These are phyloP conservation scores for Senna siamea DNA, from an alignment of 306 rosid species.

Conservation along the genomic window DNA sequence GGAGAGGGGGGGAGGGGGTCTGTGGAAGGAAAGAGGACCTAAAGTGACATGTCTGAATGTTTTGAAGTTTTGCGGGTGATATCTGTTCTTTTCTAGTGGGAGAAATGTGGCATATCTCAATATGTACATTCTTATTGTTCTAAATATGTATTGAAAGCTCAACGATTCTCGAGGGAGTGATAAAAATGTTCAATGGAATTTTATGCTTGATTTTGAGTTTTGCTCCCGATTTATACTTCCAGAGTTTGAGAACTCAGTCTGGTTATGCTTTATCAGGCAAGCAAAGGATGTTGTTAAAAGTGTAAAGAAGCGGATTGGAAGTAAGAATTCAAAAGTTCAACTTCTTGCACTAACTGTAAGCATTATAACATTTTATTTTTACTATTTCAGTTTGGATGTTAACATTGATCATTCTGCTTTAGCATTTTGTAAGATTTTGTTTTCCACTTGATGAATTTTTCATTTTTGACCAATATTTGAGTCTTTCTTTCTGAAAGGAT, in stretches of 20 bases:
- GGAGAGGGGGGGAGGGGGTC: too few species aligned
- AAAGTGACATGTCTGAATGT: conserved; percentile 1
- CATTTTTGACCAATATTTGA: conserved; percentile 2
- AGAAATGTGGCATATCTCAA: background rate
- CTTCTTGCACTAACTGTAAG: conserved; percentile 93
- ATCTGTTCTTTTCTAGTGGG: too few species aligned
- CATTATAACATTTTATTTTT: background rate
- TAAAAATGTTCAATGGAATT: conserved; percentile 18
- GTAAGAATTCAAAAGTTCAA: conserved; percentile 91
- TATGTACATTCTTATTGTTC: conserved; percentile 5
- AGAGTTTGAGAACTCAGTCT: conserved; percentile 28
- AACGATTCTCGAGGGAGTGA: background rate
- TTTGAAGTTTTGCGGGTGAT: too few species aligned
- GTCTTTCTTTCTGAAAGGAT: conserved; percentile 10
- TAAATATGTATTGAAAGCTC: background rate
- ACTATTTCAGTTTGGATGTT: conserved; percentile 13
- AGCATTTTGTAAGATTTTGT: conserved; percentile 21
- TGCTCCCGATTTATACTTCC: conserved; percentile 7
- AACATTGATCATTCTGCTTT: conserved; percentile 19
- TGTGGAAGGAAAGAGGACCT: background rate
- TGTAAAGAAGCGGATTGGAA: conserved; percentile 90
- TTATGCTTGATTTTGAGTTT: conserved; percentile 18
- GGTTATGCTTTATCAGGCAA: conserved; percentile 67
- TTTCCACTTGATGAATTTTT: conserved; percentile 8
- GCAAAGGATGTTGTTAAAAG: conserved; percentile 92